A percentile compares a stretch with the other conserved stretches of the same genome.
Evolutionary conservation across 202 grass and related monocot species (phyloP).

Genomic region (Elaeis oleifera): DNA sequence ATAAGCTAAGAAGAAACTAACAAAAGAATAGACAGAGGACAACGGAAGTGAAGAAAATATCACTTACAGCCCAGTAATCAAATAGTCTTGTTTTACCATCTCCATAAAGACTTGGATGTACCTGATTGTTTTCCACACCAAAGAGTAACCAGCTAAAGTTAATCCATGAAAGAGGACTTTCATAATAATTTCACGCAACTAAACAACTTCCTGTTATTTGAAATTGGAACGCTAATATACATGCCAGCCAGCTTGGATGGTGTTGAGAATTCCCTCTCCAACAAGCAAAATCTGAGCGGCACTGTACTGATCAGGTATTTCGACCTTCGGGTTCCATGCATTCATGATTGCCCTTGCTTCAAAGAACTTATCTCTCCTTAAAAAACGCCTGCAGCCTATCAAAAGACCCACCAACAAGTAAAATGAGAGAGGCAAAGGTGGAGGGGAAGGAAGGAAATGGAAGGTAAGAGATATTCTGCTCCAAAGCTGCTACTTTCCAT

Average conservation of each 20-base stretch:
- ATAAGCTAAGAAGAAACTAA: not conserved
- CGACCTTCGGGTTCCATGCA: not conserved
- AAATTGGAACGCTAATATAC: not conserved
- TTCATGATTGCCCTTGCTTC: slow-evolving; percentile 2
- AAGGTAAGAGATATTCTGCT: too few species aligned
- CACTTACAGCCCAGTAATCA: slow-evolving; percentile 84
- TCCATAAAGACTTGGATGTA: slow-evolving; percentile 79
- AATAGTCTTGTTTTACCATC: slow-evolving; percentile 89
- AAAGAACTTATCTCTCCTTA: not conserved
- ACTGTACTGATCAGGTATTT: not conserved
- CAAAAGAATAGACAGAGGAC: too few species aligned
- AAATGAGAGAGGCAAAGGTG: too few species aligned
- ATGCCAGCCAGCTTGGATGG: slow-evolving; percentile 12
- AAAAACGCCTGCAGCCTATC: not conserved
- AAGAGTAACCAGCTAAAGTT: not conserved
- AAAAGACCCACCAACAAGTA: not conserved
- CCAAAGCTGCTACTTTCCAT: too few species aligned
- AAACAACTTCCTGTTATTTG: slow-evolving; percentile 10
- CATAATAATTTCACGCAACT: slow-evolving; percentile 24
- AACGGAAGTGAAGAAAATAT: not conserved
- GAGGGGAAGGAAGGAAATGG: too few species aligned
- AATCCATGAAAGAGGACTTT: slow-evolving; percentile 11
- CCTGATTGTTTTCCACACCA: slow-evolving; percentile 37
- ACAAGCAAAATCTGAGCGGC: not conserved
- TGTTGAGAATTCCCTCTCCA: not conserved